A percentile compares a stretch with the other conserved stretches of the same genome.
Conservation (phyloP, 306 rosid genomes). For the Malus sieversii region DNA sequence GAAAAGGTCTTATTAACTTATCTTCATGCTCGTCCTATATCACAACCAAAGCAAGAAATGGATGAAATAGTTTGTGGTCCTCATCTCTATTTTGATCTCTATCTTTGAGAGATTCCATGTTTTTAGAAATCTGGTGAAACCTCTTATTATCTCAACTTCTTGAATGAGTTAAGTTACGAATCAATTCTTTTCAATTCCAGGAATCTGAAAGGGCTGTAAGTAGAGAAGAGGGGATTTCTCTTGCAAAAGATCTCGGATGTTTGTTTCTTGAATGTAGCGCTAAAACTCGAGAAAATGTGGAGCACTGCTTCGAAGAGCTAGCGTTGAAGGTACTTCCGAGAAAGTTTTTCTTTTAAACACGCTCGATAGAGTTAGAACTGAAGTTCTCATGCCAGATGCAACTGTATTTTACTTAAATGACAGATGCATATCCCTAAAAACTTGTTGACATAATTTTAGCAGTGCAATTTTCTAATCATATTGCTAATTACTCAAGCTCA, state of each 20-base stretch:
- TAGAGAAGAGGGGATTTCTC: conserved; percentile 82
- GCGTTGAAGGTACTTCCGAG: conserved; percentile 59
- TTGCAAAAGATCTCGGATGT: conserved; percentile 76
- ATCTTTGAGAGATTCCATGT: too few species aligned
- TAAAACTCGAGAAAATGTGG: conserved; percentile 87
- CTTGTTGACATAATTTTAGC: neutral
- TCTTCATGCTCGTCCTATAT: neutral
- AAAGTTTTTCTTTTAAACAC: neutral
- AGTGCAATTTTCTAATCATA: neutral
- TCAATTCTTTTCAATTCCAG: conserved; percentile 27
- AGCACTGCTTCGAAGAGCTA: conserved; percentile 79
- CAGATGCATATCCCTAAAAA: neutral
- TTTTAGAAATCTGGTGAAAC: neutral
- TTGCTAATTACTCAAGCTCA: neutral
- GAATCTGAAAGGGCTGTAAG: conserved; percentile 84
- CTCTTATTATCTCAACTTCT: too few species aligned
- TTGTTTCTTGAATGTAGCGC: conserved; percentile 91
- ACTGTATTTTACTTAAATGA: neutral
- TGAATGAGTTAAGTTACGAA: too few species aligned
- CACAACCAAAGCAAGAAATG: too few species aligned
- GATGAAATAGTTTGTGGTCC: too few species aligned
- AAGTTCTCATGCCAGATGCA: neutral
- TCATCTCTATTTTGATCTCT: too few species aligned
- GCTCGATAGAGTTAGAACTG: too few species aligned
- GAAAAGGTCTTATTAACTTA: neutral